Evolutionary conservation across 75 land plant genomes (phyloP).

Genomic region (Isoetes taiwanensis): DNA sequence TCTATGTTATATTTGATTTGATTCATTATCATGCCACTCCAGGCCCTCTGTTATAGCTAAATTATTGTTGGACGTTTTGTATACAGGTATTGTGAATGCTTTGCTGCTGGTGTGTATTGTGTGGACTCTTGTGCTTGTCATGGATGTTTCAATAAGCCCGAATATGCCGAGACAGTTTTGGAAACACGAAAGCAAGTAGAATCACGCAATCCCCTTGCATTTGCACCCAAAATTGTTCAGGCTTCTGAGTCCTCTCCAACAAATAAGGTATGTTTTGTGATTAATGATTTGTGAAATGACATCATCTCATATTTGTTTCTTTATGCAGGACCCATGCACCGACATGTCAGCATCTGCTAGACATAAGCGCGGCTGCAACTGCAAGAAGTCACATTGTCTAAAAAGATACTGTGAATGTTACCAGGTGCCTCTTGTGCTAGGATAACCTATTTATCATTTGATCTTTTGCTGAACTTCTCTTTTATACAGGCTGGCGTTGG

Average conservation of each 20-base stretch:
- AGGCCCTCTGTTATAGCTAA: no score
- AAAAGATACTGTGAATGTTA: conserved; percentile 4
- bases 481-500: conserved; percentile 3
- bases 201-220: conserved; percentile 5
- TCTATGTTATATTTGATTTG: no score
- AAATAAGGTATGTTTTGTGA: background rate
- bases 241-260: background rate
- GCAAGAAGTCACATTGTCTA: background rate
- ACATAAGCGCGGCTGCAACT: conserved; percentile 6
- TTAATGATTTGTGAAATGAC: background rate
- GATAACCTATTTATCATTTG: background rate
- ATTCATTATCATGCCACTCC: no score
- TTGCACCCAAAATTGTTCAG: conserved; percentile 6
- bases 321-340: background rate
- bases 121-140: conserved; percentile 5
- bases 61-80: background rate
- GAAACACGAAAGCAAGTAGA: background rate
- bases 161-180: conserved; percentile 1
- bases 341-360: background rate
- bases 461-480: background rate
- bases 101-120: conserved; percentile 2
- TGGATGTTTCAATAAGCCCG: conserved; percentile 4
- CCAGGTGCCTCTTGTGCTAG: background rate
- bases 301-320: background rate
- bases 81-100: conserved; percentile 2